Percentiles rank a stretch among this genome's conserved stretches.
Conservation (phyloP, 1,284 basidiomycete genomes). For the Tylopilus sp. region DNA sequence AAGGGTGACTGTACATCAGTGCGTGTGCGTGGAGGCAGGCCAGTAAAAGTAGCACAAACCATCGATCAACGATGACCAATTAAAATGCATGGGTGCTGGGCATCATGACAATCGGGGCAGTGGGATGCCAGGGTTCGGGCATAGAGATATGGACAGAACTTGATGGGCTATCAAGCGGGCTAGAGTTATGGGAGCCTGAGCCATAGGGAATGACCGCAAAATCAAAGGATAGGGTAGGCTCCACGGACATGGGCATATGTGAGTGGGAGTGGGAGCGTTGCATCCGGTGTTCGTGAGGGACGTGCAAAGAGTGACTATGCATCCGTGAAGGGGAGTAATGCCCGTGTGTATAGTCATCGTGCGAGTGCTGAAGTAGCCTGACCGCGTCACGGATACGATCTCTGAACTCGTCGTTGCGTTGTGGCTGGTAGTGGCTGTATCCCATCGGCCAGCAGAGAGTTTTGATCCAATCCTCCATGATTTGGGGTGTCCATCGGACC, state of each 20-base stretch:
- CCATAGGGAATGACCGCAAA: not conserved
- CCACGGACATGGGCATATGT: slow-evolving; percentile 1
- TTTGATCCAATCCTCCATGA: slow-evolving; percentile 65
- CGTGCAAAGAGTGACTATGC: slow-evolving; percentile 26
- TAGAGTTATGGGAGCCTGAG: slow-evolving; percentile 12
- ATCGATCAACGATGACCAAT: slow-evolving; percentile 26
- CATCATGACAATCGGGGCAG: not conserved
- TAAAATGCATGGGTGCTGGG: slow-evolving; percentile 16
- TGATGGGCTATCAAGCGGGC: slow-evolving; percentile 25
- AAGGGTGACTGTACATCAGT: slow-evolving; percentile 17
- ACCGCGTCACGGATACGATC: slow-evolving; percentile 65
- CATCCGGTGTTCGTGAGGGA: slow-evolving; percentile 11
- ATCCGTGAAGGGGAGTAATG: not conserved
- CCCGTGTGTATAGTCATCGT: slow-evolving; percentile 28
- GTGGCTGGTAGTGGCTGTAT: slow-evolving; percentile 57
- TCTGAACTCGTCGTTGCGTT: slow-evolving; percentile 56
- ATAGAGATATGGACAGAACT: slow-evolving; percentile 17
- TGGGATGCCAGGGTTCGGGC: slow-evolving; percentile 37
- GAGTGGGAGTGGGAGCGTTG: slow-evolving; percentile 14
- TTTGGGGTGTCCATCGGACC: slow-evolving; percentile 62
- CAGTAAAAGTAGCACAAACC: not conserved
- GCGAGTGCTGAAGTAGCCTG: slow-evolving; percentile 28
- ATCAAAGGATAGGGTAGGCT: slow-evolving; percentile 16
- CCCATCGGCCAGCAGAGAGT: slow-evolving; percentile 68
- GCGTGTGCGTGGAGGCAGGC: slow-evolving; percentile 8